Percentiles rank a stretch among this genome's conserved stretches.
These are phyloP conservation scores for Adansonia digitata DNA, from an alignment of 345 rosid species.

Conservation along the genomic window DNA sequence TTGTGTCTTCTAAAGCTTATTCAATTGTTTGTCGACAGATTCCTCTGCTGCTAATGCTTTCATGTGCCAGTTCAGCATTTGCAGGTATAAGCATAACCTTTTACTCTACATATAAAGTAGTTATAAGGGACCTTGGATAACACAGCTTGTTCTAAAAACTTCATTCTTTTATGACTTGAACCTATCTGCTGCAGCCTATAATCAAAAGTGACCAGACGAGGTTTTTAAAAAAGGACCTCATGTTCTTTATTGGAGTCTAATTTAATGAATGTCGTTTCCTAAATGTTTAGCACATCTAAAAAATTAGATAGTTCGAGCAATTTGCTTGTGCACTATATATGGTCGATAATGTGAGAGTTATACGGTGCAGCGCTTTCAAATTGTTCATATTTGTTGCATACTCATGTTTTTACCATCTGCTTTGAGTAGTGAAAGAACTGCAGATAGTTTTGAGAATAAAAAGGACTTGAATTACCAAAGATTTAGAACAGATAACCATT, in stretches of 20 bases:
- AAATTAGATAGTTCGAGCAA: neutral
- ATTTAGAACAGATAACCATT: neutral
- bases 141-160: neutral
- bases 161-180: neutral
- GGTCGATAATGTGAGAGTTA: neutral
- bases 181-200: too few species aligned
- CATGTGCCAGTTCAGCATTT: conserved; percentile 71
- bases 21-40: conserved; percentile 40
- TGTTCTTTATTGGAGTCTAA: neutral
- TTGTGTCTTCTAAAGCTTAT: neutral
- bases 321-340: neutral
- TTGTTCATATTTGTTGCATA: too few species aligned
- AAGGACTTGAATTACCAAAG: neutral
- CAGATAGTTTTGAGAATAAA: neutral
- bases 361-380: neutral
- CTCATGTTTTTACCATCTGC: neutral
- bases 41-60: conserved; percentile 68
- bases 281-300: neutral
- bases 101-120: neutral
- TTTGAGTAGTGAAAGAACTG: neutral
- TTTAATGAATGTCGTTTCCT: neutral
- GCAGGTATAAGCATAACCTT: conserved; percentile 53
- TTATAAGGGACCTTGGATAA: neutral
- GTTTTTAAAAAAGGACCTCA: neutral
- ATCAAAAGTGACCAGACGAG: too few species aligned